phyloP scores from a whole-genome alignment of 371 early-diverging fungal genomes.

The Apophysomyces variabilis region DNA sequence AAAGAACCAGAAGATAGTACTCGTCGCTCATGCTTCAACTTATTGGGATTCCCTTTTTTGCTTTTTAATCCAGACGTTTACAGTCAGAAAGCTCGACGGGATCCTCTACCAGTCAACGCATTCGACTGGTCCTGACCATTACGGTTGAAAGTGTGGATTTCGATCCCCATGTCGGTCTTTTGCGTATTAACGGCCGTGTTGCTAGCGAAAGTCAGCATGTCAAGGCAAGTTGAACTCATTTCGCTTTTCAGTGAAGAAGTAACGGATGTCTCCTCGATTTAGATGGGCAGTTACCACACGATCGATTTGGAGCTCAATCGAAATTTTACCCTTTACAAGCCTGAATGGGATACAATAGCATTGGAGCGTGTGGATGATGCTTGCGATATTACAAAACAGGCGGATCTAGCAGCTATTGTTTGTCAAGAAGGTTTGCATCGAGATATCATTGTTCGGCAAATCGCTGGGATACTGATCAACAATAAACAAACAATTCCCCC shows the following conservation, averaged over 20 bases:
- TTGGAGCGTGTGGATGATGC: slow-evolving; percentile 88
- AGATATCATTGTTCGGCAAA: neutral
- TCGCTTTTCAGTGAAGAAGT: neutral
- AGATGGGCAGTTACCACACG: slow-evolving; percentile 96
- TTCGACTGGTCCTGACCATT: slow-evolving; percentile 83
- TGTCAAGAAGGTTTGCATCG: slow-evolving; percentile 80
- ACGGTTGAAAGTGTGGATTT: slow-evolving; percentile 87
- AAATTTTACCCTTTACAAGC: slow-evolving; percentile 85
- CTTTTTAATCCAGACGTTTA: slow-evolving; percentile 65
- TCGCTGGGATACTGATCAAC: neutral
- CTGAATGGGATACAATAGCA: slow-evolving; percentile 93
- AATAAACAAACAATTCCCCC: neutral
- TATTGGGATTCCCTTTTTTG: too few relatives aligned
- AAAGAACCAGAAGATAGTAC: neutral
- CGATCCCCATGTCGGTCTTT: slow-evolving; percentile 83
- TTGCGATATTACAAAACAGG: slow-evolving; percentile 89
- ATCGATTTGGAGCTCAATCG: slow-evolving; percentile 92
- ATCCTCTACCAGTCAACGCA: slow-evolving; percentile 84
- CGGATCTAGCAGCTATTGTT: slow-evolving; percentile 94
- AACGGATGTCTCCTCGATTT: slow-evolving; percentile 2
- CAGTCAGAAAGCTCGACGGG: slow-evolving; percentile 87
- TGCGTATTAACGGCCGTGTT: slow-evolving; percentile 91
- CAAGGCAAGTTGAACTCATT: slow-evolving; percentile 59
- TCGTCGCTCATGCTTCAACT: neutral
- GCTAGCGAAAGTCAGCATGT: slow-evolving; percentile 87